phyloP scores from a whole-genome alignment of 306 rosid species.

The Morella rubra region DNA sequence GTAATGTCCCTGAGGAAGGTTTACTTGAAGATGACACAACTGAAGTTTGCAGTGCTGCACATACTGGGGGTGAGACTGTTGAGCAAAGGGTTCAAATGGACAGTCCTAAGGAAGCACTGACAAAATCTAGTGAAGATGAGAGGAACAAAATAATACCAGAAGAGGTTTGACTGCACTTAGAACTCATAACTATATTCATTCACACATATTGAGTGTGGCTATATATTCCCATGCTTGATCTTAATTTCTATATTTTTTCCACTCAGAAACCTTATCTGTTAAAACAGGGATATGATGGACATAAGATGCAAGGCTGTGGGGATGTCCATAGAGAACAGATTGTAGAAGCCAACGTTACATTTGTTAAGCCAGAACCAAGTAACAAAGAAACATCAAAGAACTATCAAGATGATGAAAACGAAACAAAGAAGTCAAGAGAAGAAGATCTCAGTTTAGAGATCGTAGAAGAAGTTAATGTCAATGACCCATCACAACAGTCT shows the following conservation, averaged over 20 bases:
- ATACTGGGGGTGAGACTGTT: background rate
- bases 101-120: conserved; percentile 25
- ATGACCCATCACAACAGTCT: conserved; percentile 10
- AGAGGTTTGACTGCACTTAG: conserved; percentile 29
- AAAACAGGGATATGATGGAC: conserved; percentile 32
- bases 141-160: background rate
- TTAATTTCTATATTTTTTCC: conserved; percentile 3
- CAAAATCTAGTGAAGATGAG: conserved; percentile 18
- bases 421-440: conserved; percentile 12
- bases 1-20: conserved; percentile 20
- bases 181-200: background rate
- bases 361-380: conserved; percentile 17
- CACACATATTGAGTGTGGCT: conserved; percentile 3
- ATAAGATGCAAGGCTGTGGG: conserved; percentile 10
- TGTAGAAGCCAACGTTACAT: conserved; percentile 9
- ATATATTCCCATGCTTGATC: background rate
- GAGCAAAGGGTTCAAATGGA: conserved; percentile 23
- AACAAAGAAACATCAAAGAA: conserved; percentile 24
- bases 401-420: conserved; percentile 17
- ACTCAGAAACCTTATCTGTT: conserved; percentile 10
- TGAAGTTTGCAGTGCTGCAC: background rate
- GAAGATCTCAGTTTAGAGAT: conserved; percentile 25
- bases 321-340: conserved; percentile 19
- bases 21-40: conserved; percentile 16
- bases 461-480: conserved; percentile 14